phyloP scores from a whole-genome alignment of 2,329 filamentous ascomycete species.

The Fusarium sarcochroum region DNA sequence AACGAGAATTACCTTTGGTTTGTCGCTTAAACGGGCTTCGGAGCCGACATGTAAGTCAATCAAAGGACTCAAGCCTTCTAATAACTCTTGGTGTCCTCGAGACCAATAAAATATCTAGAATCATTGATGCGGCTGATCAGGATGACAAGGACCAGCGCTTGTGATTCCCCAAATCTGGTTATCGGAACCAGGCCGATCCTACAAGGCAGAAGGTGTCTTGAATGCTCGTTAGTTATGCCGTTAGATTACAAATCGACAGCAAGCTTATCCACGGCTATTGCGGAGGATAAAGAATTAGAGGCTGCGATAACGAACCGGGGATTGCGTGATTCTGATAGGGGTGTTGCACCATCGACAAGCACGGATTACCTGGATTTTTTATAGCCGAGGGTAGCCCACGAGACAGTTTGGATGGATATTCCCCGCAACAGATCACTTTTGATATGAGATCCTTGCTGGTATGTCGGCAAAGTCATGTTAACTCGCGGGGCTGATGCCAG shows the following conservation, averaged over 20 bases:
- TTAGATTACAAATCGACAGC: conserved; percentile 3
- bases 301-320: conserved; percentile 9
- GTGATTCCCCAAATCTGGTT: background rate
- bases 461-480: background rate
- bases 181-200: background rate
- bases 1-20: too few relatives aligned
- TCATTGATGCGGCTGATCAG: too few relatives aligned
- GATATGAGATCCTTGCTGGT: background rate
- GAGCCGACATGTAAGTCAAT: too few relatives aligned
- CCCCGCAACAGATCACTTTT: conserved; percentile 7
- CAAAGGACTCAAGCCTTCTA: too few relatives aligned
- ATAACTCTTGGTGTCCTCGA: too few relatives aligned
- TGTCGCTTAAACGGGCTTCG: too few relatives aligned
- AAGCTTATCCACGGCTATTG: background rate
- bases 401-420: background rate
- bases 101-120: too few relatives aligned
- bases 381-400: conserved; percentile 2
- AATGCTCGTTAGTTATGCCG: background rate
- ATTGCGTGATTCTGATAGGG: conserved; percentile 45
- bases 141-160: background rate
- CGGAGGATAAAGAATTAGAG: background rate
- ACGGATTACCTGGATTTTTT: conserved; percentile 8
- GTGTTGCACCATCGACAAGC: conserved; percentile 44
- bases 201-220: background rate
- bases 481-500: background rate